Base-by-base conservation (phyloP, 371 early-diverging fungal genomes). In the Dinochytrium kinnereticum region DNA sequence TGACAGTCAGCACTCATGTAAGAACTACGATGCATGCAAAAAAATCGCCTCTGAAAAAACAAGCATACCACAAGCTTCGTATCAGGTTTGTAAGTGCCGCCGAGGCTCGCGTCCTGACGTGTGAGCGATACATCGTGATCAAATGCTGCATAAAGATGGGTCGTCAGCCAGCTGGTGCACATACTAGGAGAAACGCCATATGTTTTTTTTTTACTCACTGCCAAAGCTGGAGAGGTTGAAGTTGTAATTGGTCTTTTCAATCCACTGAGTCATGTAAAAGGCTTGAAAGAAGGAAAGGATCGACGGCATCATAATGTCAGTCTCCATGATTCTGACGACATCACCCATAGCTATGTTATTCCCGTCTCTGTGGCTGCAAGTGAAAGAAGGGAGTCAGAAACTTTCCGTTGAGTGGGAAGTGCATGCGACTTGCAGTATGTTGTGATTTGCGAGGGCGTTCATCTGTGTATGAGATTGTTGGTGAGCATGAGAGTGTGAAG, bases 91-190 rank as follows among this genome's bases (percentile, higher is more conserved):
- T 15, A 5, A 24, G 30, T n/a, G 3, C 44, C 49, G 5, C 55
- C 1, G 10, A 73, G 24, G 28, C 57, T 38, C 26, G 17, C 28
- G 33, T 74, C 74, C 13, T 69, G 74, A 15, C 74, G 34, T 34
- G 74, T 69, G 19, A 74, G 64, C 13, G 74, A 74, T n/a, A 69
- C 74, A 49, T 68, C 69, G 61, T 74, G 74, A n/a, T 74, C 74
- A 26, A 67, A 69, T 5, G 38, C 74, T 74, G 38, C 36, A 26
- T 31, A 34, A 64, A 44, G 33, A 50, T 28, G 17, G n/a, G 10
- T 7, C 50, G 31, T n/a, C 19, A 28, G 34, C 10, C 30, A 31
- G 51, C 0, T 1, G 26, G 34, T 1, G 10, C 17, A 37, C 24
- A 21, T 44, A 13, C n/a, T n/a, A n/a, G n/a, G n/a, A n/a, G n/a